These are phyloP conservation scores for Aspergillus bombycis DNA, from an alignment of 2,329 filamentous ascomycete genomes.

Conservation along the genomic window DNA sequence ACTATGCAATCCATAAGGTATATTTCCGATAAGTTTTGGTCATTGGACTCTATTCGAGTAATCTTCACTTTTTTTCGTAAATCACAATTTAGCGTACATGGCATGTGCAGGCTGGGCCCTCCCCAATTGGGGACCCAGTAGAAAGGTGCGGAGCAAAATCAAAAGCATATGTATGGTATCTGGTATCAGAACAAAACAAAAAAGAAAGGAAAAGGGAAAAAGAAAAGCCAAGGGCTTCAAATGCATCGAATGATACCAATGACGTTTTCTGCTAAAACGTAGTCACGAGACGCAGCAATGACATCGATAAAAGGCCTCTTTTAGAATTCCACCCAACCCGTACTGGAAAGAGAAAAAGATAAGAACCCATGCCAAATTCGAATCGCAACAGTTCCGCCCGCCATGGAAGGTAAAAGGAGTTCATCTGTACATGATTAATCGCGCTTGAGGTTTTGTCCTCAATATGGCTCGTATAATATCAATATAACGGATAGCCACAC, in stretches of 20 bases:
- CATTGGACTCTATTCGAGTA: not conserved
- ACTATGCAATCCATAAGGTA: not conserved
- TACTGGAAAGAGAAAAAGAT: slow-evolving; percentile 13
- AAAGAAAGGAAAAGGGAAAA: slow-evolving; percentile 12
- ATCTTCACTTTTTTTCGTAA: slow-evolving; percentile 7
- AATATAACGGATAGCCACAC: slow-evolving; percentile 33
- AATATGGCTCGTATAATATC: slow-evolving; percentile 26
- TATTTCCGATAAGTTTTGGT: not conserved
- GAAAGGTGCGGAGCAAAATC: slow-evolving; percentile 15
- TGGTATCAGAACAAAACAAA: slow-evolving; percentile 30
- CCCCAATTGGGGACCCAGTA: slow-evolving; percentile 1
- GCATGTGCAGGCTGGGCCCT: slow-evolving; percentile 13
- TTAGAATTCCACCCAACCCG: slow-evolving; percentile 16
- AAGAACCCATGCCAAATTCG: slow-evolving; percentile 25
- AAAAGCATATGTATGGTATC: slow-evolving; percentile 30
- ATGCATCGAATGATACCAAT: slow-evolving; percentile 16
- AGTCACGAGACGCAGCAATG: slow-evolving; percentile 24
- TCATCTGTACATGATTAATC: slow-evolving; percentile 39
- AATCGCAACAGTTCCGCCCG: slow-evolving; percentile 17
- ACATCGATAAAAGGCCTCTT: slow-evolving; percentile 16
- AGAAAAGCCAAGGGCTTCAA: slow-evolving; percentile 11
- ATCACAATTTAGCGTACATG: slow-evolving; percentile 22
- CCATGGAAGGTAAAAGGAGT: slow-evolving; percentile 23
- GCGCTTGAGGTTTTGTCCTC: slow-evolving; percentile 22
- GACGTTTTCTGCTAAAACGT: slow-evolving; percentile 11